A percentile compares a stretch with the other conserved stretches of the same genome.
Conservation (phyloP, 345 rosid genomes). For the Litchi chinensis region DNA sequence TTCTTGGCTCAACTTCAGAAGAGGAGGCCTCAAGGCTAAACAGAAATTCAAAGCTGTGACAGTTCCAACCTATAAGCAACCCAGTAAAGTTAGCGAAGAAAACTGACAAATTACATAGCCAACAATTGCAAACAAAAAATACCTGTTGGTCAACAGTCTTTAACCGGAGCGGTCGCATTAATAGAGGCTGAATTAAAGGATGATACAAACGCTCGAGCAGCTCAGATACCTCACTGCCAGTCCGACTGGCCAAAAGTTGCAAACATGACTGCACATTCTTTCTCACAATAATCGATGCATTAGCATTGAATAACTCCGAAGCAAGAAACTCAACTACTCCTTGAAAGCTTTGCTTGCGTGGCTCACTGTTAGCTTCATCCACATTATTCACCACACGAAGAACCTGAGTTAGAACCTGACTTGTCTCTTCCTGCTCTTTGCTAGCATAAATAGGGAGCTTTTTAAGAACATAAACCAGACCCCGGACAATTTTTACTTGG, state of each 20-base stretch:
- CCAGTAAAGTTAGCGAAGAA: conserved; percentile 33
- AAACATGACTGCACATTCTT: conserved; percentile 97
- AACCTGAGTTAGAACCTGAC: conserved; percentile 98
- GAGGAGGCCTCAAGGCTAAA: conserved; percentile 97
- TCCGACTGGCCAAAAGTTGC: conserved; percentile 93
- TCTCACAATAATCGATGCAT: conserved; percentile 81
- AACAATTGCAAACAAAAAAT: conserved; percentile 13
- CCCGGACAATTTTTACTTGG: conserved; percentile 86
- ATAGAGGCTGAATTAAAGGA: conserved; percentile 85
- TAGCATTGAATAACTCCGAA: conserved; percentile 88
- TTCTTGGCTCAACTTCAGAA: conserved; percentile 91
- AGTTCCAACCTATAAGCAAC: conserved; percentile 76
- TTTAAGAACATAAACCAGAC: conserved; percentile 89
- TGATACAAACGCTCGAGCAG: conserved; percentile 93
- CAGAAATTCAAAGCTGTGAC: conserved; percentile 96
- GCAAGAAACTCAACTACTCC: conserved; percentile 95
- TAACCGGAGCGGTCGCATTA: conserved; percentile 80
- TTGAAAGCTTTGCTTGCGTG: conserved; percentile 89
- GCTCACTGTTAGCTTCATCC: conserved; percentile 93
- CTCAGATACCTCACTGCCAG: conserved; percentile 98
- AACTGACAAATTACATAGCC: conserved; percentile 15
- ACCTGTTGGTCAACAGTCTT: conserved; percentile 99
- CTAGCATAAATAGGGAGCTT: conserved; percentile 88
- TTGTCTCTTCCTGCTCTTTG: conserved; percentile 97
- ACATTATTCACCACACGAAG: conserved; percentile 96